These are phyloP conservation scores for Asterochloris sp. DNA, from an alignment of 139 green algal genomes.

Conservation along the genomic window DNA sequence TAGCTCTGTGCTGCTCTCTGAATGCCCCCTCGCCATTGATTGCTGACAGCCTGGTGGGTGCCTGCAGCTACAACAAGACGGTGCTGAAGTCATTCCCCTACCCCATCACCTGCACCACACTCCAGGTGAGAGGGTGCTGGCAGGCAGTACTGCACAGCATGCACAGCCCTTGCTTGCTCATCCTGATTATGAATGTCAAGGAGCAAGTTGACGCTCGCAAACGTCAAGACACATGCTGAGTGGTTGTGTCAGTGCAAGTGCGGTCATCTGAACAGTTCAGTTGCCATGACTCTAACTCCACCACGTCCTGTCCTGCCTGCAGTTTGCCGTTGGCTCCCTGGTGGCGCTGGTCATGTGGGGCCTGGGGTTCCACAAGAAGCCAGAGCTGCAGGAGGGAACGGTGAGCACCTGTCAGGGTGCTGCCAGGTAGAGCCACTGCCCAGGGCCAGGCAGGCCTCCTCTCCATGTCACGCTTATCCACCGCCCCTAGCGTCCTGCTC, in stretches of 20 bases:
- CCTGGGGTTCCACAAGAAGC: slow-evolving; percentile 61
- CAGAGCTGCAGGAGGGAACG: slow-evolving; percentile 42
- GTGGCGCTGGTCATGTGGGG: slow-evolving; percentile 71
- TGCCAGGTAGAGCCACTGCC: neutral
- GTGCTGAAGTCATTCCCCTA: slow-evolving; percentile 85
- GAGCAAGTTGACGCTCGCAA: neutral
- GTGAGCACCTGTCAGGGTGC: slow-evolving; percentile 23
- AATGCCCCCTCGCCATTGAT: too few species aligned
- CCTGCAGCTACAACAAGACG: slow-evolving; percentile 84
- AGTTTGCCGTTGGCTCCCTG: slow-evolving; percentile 79
- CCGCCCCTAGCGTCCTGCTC: neutral
- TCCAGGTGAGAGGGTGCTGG: slow-evolving; percentile 48
- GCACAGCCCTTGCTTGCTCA: neutral
- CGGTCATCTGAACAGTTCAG: neutral
- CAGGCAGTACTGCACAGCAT: neutral
- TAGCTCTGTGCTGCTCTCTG: too few species aligned
- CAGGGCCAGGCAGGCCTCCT: neutral
- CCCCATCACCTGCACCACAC: slow-evolving; percentile 84
- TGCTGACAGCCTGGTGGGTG: too few species aligned
- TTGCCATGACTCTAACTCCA: neutral
- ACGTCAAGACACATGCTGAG: too few species aligned
- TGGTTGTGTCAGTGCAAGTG: too few species aligned
- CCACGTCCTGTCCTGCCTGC: slow-evolving; percentile 13
- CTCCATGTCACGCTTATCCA: neutral
- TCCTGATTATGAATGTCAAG: neutral